Percentiles rank a stretch among this genome's conserved stretches.
Evolutionary conservation across 768 basidiomycete genomes (phyloP).

Genomic region (Rhodotorula graminis): DNA sequence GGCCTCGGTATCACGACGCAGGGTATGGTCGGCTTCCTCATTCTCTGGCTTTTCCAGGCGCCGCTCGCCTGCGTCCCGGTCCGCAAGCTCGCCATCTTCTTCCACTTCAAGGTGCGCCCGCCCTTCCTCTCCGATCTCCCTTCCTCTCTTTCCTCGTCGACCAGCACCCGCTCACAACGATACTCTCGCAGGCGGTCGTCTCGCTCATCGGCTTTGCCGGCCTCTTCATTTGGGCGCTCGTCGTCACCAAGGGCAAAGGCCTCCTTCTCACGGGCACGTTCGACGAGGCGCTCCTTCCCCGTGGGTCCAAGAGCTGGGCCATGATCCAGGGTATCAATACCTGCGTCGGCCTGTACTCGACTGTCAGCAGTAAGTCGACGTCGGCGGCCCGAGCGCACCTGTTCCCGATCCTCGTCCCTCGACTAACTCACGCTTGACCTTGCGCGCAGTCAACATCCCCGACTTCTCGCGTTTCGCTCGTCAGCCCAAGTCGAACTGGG

Average conservation of each 20-base stretch:
- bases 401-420: too few species aligned
- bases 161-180: too few species aligned
- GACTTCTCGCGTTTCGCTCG: slow-evolving; percentile 44
- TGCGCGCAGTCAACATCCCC: slow-evolving; percentile 40
- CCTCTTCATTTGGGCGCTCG: slow-evolving; percentile 39
- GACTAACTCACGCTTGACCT: too few species aligned
- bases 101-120: slow-evolving; percentile 38
- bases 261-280: slow-evolving; percentile 6
- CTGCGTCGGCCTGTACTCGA: too few species aligned
- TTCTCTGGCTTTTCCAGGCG: slow-evolving; percentile 41
- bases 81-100: slow-evolving; percentile 39
- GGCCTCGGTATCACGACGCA: slow-evolving; percentile 43
- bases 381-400: too few species aligned
- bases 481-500: slow-evolving; percentile 32
- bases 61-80: slow-evolving; percentile 45
- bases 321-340: too few species aligned
- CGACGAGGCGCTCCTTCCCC: slow-evolving; percentile 33
- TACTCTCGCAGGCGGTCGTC: neutral
- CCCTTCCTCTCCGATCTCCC: too few species aligned
- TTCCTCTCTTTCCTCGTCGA: too few species aligned
- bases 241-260: slow-evolving; percentile 22
- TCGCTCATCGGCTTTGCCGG: slow-evolving; percentile 28
- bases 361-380: too few species aligned
- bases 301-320: slow-evolving; percentile 24
- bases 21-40: slow-evolving; percentile 45